phyloP scores from a whole-genome alignment of 331 rosid genomes.

The Malus hybrid region DNA sequence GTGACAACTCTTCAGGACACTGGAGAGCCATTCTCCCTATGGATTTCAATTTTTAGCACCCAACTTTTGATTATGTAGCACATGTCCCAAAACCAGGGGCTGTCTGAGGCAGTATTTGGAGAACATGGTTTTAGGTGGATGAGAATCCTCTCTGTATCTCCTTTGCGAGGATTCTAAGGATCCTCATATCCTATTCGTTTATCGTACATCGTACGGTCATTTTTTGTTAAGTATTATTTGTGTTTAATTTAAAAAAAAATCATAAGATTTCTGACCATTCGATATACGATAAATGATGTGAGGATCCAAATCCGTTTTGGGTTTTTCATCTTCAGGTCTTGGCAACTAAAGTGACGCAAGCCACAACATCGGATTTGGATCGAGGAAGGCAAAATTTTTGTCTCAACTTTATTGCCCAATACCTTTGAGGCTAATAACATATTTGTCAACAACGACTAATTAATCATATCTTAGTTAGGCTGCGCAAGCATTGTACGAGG shows the following conservation, averaged over 20 bases:
- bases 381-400: neutral
- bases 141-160: too few species aligned
- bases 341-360: constrained; percentile 7
- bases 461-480: neutral
- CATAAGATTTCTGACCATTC: too few species aligned
- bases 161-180: too few species aligned
- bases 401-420: neutral
- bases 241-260: too few species aligned
- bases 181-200: too few species aligned
- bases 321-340: neutral
- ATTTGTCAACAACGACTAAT: neutral
- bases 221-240: too few species aligned
- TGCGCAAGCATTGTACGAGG: neutral
- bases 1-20: too few species aligned
- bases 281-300: too few species aligned
- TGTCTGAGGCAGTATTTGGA: neutral
- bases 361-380: neutral
- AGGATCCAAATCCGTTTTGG: too few species aligned
- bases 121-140: constrained; percentile 6
- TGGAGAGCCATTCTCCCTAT: too few species aligned
- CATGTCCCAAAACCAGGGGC: constrained; percentile 22
- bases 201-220: fast-evolving
- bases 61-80: neutral
- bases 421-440: neutral
- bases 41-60: too few species aligned